These are phyloP conservation scores for Neoboletus magnificus DNA, from an alignment of 768 basidiomycete genomes.

Conservation along the genomic window DNA sequence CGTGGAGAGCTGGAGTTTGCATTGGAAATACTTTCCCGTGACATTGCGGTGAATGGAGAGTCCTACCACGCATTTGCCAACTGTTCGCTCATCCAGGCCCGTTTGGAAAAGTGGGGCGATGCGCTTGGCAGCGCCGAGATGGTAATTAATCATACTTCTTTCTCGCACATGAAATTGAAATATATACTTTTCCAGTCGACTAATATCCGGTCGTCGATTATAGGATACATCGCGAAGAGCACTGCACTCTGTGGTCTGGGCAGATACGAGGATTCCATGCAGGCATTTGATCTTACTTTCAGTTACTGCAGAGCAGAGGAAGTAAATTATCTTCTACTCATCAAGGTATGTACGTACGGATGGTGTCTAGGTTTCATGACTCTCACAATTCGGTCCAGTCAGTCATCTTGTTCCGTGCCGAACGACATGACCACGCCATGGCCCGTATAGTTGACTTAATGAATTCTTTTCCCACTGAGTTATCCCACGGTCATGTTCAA, in stretches of 20 bases:
- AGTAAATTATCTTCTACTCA: slow-evolving; percentile 7
- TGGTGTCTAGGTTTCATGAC: neutral
- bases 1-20: neutral
- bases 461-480: neutral
- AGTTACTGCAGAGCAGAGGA: slow-evolving; percentile 1
- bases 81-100: slow-evolving; percentile 12
- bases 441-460: slow-evolving; percentile 9
- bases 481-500: neutral
- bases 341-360: slow-evolving; percentile 8
- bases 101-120: neutral
- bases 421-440: slow-evolving; percentile 1
- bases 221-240: slow-evolving; percentile 17
- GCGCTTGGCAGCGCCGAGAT: slow-evolving; percentile 12
- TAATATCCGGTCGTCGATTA: slow-evolving; percentile 6
- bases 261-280: slow-evolving; percentile 12
- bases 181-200: slow-evolving; percentile 3
- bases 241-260: slow-evolving; percentile 9
- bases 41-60: slow-evolving; percentile 1
- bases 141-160: neutral
- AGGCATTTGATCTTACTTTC: slow-evolving; percentile 17
- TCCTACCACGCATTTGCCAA: slow-evolving; percentile 4
- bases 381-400: slow-evolving; percentile 5
- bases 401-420: slow-evolving; percentile 8
- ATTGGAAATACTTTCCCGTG: slow-evolving; percentile 5
- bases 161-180: neutral